A percentile compares a stretch with the other conserved stretches of the same genome.
phyloP scores from a whole-genome alignment of 306 rosid genomes.

The Vicia sativa region DNA sequence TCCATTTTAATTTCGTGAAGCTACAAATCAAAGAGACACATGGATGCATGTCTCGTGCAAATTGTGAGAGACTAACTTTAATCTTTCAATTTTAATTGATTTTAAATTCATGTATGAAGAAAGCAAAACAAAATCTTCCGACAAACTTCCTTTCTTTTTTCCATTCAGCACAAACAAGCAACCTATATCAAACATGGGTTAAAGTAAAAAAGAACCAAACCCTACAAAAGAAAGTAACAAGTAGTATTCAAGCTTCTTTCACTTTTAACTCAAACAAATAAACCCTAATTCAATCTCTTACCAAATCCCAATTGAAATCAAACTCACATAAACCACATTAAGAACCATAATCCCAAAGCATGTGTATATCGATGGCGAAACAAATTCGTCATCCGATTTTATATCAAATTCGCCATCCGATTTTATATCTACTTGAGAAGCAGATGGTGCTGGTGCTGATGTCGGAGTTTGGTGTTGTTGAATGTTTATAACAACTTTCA shows the following conservation, averaged over 20 bases:
- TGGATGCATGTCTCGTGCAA: not conserved
- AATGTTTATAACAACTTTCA: slow-evolving; percentile 56
- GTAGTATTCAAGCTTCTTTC: not conserved
- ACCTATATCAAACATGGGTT: not conserved
- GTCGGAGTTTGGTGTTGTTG: not conserved
- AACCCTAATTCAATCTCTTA: slow-evolving; percentile 21
- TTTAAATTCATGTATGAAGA: not conserved
- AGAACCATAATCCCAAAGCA: slow-evolving; percentile 14
- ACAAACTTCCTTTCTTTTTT: not conserved
- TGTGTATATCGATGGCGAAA: not conserved
- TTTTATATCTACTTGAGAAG: not conserved
- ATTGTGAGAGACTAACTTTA: not conserved
- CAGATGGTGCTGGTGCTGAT: slow-evolving; percentile 41
- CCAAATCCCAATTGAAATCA: slow-evolving; percentile 3
- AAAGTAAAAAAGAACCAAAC: not conserved
- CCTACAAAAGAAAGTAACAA: not conserved
- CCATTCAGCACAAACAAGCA: slow-evolving; percentile 15
- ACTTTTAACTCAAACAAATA: slow-evolving; percentile 1
- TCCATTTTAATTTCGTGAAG: too few species aligned
- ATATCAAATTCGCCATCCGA: not conserved
- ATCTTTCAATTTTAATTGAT: not conserved
- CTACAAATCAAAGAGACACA: too few species aligned
- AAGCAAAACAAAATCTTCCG: not conserved
- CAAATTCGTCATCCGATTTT: not conserved
- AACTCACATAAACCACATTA: slow-evolving; percentile 36